Conservation (phyloP, 1,284 basidiomycete species). For the Moesziomyces antarcticus region DNA sequence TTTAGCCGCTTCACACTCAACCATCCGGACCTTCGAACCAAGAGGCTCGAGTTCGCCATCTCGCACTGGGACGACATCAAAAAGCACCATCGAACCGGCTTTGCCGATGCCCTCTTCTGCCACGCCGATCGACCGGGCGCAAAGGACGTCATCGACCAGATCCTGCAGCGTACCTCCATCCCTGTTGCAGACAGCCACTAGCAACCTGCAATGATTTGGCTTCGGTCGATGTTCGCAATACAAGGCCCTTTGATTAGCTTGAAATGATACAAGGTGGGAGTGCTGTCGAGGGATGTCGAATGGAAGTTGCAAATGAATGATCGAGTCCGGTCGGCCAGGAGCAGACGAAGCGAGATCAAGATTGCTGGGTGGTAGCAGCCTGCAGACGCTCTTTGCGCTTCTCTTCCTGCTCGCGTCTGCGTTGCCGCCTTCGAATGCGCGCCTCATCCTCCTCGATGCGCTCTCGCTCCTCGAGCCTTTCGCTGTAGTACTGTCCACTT, state of each 20-base stretch:
- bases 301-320: too few species aligned
- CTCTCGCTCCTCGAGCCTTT: constrained; percentile 65
- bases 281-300: not conserved
- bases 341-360: not conserved
- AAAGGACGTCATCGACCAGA: constrained; percentile 2
- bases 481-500: constrained; percentile 66
- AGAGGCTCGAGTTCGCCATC: constrained; percentile 16
- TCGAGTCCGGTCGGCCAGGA: too few species aligned
- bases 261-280: not conserved
- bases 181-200: not conserved
- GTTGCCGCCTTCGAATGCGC: constrained; percentile 55
- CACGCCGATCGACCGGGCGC: constrained; percentile 2
- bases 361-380: constrained; percentile 13
- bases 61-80: constrained; percentile 33
- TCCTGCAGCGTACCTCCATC: constrained; percentile 7
- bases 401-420: constrained; percentile 53
- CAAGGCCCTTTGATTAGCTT: not conserved
- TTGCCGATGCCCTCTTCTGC: constrained; percentile 2
- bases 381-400: constrained; percentile 43
- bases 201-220: too few species aligned
- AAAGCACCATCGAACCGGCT: not conserved
- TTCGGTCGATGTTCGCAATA: not conserved
- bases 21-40: constrained; percentile 5
- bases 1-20: constrained; percentile 20
- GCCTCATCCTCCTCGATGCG: constrained; percentile 65